Conservation (phyloP, 2,329 filamentous ascomycete species). For the Aspergillus transmontanensis region DNA sequence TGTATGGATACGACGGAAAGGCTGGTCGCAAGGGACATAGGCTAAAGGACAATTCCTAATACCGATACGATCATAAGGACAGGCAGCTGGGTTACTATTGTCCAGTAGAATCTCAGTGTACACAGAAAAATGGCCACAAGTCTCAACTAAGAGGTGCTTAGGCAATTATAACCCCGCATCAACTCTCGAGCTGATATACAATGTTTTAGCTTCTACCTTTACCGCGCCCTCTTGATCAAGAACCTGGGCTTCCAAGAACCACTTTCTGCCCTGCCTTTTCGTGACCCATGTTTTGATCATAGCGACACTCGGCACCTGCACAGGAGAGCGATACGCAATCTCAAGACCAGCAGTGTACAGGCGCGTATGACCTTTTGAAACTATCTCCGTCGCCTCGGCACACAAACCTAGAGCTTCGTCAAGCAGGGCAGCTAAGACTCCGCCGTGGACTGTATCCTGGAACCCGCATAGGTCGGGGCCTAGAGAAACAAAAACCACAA, state of each 20-base stretch:
- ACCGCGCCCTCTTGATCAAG: conserved; percentile 10
- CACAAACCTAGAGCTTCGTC: conserved; percentile 21
- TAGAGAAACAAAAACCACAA: conserved; percentile 18
- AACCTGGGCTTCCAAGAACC: conserved; percentile 27
- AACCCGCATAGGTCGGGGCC: conserved; percentile 18
- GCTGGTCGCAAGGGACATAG: background rate
- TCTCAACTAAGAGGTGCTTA: background rate
- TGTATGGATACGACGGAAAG: no score
- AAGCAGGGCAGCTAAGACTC: conserved; percentile 22
- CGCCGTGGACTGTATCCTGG: conserved; percentile 19
- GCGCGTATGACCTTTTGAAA: conserved; percentile 2
- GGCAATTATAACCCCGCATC: background rate
- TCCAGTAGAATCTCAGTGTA: background rate
- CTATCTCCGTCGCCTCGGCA: conserved; percentile 12
- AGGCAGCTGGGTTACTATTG: background rate
- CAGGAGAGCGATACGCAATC: conserved; percentile 13
- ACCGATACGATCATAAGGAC: background rate
- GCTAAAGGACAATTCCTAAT: background rate
- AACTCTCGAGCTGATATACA: conserved; percentile 11
- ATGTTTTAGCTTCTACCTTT: conserved; percentile 13
- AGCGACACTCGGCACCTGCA: conserved; percentile 12
- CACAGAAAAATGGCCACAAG: background rate
- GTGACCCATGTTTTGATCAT: conserved; percentile 19
- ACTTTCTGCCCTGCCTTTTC: conserved; percentile 18
- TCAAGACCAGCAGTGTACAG: conserved; percentile 16